These are phyloP conservation scores for Auricularia sp. DNA, from an alignment of 768 basidiomycete species.

Conservation along the genomic window DNA sequence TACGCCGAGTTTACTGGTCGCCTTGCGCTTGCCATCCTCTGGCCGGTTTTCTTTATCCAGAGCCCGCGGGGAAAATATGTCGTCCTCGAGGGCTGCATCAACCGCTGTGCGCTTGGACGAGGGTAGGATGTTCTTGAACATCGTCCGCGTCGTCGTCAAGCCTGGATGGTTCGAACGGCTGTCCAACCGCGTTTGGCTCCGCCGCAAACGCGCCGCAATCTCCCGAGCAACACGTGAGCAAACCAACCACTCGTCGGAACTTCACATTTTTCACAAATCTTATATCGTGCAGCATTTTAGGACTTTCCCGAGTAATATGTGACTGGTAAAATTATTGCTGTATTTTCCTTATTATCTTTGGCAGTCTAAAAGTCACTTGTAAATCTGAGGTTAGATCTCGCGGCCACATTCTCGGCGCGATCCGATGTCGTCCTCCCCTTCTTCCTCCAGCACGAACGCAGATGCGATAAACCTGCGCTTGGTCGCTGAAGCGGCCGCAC, in stretches of 20 bases:
- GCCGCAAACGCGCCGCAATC: neutral
- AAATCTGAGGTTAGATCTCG: no score
- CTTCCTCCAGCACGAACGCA: no score
- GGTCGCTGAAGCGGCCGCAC: neutral
- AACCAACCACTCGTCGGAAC: no score
- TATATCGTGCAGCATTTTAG: no score
- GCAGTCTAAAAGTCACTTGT: no score
- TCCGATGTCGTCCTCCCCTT: no score
- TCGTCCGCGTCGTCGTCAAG: conserved; percentile 22
- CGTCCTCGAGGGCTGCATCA: neutral
- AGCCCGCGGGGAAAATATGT: neutral
- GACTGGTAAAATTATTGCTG: no score
- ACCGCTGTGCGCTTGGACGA: conserved; percentile 50
- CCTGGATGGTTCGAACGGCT: neutral
- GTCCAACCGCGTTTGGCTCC: neutral
- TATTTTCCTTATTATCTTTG: no score
- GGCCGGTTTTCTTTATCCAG: neutral
- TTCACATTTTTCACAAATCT: no score
- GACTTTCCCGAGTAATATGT: no score
- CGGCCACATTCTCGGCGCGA: no score
- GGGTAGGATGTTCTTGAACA: conserved; percentile 77
- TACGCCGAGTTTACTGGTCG: neutral
- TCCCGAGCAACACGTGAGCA: no score
- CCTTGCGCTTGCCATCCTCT: neutral
- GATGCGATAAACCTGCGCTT: neutral